Percentiles rank a stretch among this genome's conserved stretches.
phyloP scores from a whole-genome alignment of 2,329 filamentous ascomycete genomes.

The Hypoxylon sp. region DNA sequence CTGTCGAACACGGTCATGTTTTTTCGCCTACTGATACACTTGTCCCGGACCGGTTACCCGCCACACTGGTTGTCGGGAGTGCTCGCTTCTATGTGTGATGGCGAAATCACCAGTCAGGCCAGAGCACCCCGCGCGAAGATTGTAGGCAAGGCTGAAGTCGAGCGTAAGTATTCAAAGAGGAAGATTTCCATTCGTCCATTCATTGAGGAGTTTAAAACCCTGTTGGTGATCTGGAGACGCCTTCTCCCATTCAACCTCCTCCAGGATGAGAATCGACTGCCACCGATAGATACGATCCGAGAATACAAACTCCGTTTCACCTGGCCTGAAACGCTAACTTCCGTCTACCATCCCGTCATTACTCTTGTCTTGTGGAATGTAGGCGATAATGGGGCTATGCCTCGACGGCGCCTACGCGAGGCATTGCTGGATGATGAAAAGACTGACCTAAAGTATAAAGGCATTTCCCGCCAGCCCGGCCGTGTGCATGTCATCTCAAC shows the following conservation, averaged over 20 bases:
- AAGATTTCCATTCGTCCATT: conserved; percentile 3
- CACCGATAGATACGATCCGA: neutral
- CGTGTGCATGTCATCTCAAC: conserved; percentile 9
- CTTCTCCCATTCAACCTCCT: conserved; percentile 8
- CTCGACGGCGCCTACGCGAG: conserved; percentile 1
- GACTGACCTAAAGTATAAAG: neutral
- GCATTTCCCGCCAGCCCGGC: neutral
- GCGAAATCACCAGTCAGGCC: conserved; percentile 1
- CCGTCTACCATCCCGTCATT: conserved; percentile 1
- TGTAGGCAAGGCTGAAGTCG: neutral
- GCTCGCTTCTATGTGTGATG: neutral
- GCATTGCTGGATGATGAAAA: neutral
- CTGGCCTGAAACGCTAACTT: neutral
- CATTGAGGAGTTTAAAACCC: conserved; percentile 10
- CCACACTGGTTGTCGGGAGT: conserved; percentile 7
- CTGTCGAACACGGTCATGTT: conserved; percentile 4
- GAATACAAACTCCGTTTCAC: conserved; percentile 8
- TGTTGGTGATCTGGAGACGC: conserved; percentile 6
- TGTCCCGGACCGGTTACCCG: conserved; percentile 6
- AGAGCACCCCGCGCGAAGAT: neutral
- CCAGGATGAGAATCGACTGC: neutral
- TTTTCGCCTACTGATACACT: conserved; percentile 7
- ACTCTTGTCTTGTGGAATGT: conserved; percentile 8
- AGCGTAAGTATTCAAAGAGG: neutral
- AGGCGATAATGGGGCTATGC: neutral